Percentiles rank a stretch among this genome's conserved stretches.
Conservation (phyloP, 768 basidiomycete genomes). For the Mycena galopus region DNA sequence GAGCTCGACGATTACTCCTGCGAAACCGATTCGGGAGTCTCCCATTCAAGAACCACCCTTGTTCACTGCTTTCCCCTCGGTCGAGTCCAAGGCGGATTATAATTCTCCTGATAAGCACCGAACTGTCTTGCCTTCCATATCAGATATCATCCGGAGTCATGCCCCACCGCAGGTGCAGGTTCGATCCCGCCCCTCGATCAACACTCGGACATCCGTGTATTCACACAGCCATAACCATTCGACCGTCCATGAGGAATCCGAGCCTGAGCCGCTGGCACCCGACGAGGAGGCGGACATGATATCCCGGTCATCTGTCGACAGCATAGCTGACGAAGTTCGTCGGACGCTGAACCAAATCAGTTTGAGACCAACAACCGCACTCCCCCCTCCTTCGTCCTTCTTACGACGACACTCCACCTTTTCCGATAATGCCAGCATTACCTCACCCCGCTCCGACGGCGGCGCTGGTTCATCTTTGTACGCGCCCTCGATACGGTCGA, state of each 20-base stretch:
- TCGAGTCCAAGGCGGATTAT: conserved; percentile 24
- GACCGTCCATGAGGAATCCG: conserved; percentile 67
- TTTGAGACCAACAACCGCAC: conserved; percentile 49
- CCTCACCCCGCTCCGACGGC: conserved; percentile 69
- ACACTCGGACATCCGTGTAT: conserved; percentile 60
- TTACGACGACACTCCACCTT: conserved; percentile 64
- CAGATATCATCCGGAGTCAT: conserved; percentile 88
- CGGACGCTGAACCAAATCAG: conserved; percentile 73
- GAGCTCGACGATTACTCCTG: conserved; percentile 37
- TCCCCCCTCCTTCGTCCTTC: conserved; percentile 55
- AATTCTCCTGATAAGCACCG: conserved; percentile 53
- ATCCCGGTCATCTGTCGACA: conserved; percentile 89
- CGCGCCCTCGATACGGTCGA: conserved; percentile 64
- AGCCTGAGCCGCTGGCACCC: conserved; percentile 59
- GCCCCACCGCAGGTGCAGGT: conserved; percentile 71
- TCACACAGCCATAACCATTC: conserved; percentile 61
- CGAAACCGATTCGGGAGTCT: conserved; percentile 16
- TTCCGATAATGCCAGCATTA: conserved; percentile 69
- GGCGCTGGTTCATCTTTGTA: conserved; percentile 63
- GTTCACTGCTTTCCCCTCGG: conserved; percentile 36
- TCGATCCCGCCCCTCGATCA: conserved; percentile 61
- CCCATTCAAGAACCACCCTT: conserved; percentile 5
- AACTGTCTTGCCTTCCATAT: conserved; percentile 81
- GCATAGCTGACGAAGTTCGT: conserved; percentile 86
- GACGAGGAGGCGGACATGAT: conserved; percentile 76